Base-by-base conservation (phyloP, 148 eudicot genomes). In the Vaccinium myrtillus region DNA sequence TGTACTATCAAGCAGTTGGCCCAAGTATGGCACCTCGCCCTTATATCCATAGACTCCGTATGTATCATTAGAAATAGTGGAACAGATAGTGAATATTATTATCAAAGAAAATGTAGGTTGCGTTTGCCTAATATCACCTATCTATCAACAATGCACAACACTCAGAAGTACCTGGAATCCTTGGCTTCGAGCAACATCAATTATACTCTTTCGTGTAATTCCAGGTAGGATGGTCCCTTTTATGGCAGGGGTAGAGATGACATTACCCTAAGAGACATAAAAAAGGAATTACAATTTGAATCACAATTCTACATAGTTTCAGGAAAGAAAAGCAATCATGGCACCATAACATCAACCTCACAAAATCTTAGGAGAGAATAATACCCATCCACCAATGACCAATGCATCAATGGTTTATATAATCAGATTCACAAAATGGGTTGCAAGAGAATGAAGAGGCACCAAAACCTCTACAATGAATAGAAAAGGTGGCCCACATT, bases 181-280 rank as follows among this genome's bases (percentile, higher is more conserved):
- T 87, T 91, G 93, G 86, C 89, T 93, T 74, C 86, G 88, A 77
- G 98, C 98, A 83, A 97, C 95, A 86, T 97, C 98, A 79, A 97
- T 91, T 83, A 97, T 94, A 81, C 99, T 97, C 92, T 97, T 97
- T 83, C 99, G 85, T 1, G 99, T 97, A 84, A 97, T 95, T 79
- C 99, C 99, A 82, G 99, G 98, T 25, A 97, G 90, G 86, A 97
- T 97, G 75, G 99, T 97, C 86, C 99, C 99, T 88, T 91, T 93
- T 65, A 94, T 88, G 53, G 91, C 92, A 56, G 99, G 98, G 74
- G 99, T 97, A 69, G 94, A 87, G 84, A 95, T 93, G 81, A 89
- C 87, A 85, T 95, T 95, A 69, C 92, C 98, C 99, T 96, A 89
- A 59, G 81, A n/a, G 63, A 75, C 23, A 78, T 49, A 50, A 83